These are phyloP conservation scores for Ascocoryne sarcoides DNA, from an alignment of 2,329 filamentous ascomycete genomes.

Conservation along the genomic window DNA sequence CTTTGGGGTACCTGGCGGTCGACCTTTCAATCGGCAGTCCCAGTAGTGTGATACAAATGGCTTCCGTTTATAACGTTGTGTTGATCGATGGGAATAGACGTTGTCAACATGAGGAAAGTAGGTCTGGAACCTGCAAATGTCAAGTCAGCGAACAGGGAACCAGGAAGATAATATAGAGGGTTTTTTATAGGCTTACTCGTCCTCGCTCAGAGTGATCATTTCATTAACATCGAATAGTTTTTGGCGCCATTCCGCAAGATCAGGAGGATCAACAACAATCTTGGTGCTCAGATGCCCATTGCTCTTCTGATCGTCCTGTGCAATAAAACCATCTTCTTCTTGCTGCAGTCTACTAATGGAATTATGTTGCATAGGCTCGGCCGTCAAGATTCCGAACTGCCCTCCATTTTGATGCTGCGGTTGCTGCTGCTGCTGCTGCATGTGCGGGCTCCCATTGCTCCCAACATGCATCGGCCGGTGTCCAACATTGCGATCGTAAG, in stretches of 20 bases:
- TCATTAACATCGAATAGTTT: slow-evolving; percentile 69
- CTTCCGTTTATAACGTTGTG: slow-evolving; percentile 72
- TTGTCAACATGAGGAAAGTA: slow-evolving; percentile 82
- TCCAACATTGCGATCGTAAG: slow-evolving; percentile 29
- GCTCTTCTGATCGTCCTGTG: slow-evolving; percentile 34
- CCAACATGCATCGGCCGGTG: slow-evolving; percentile 25
- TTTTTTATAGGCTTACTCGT: no score
- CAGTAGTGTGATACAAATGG: slow-evolving; percentile 79
- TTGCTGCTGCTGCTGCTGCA: slow-evolving; percentile 28
- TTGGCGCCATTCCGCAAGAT: slow-evolving; percentile 60
- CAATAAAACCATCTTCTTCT: slow-evolving; percentile 32
- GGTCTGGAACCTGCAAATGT: slow-evolving; percentile 53
- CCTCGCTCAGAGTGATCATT: slow-evolving; percentile 61
- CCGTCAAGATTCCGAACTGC: slow-evolving; percentile 40
- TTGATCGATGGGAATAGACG: slow-evolving; percentile 75
- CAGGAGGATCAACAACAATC: slow-evolving; percentile 56
- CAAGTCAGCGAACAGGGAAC: no score
- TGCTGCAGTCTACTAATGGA: slow-evolving; percentile 29
- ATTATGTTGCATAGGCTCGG: slow-evolving; percentile 27
- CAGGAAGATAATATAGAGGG: no score
- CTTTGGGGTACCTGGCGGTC: slow-evolving; percentile 70
- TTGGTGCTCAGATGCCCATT: slow-evolving; percentile 46
- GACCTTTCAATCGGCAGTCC: slow-evolving; percentile 74
- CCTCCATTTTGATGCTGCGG: slow-evolving; percentile 31
- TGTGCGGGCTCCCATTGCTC: slow-evolving; percentile 26